Base-by-base conservation (phyloP, 192 early-diverging fungal genomes). In the Coemansia sp. region DNA sequence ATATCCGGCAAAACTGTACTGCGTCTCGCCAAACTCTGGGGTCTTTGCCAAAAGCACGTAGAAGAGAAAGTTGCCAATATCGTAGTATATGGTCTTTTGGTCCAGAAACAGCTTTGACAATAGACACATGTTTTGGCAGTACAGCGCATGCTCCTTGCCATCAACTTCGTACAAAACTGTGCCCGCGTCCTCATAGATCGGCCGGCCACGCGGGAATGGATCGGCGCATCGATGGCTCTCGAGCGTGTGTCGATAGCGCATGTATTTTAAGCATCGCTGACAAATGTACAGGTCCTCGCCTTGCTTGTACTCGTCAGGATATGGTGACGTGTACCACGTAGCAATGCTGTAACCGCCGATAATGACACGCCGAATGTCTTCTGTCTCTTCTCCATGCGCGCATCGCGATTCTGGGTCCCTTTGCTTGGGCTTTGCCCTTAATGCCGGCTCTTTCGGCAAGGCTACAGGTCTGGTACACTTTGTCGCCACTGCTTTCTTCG, bases 31-130 rank as follows among this genome's bases (percentile, higher is more conserved):
- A 9, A 87, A 10, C 4, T 18, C 53, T 15, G 43, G 46, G 1
- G 46, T 57, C 24, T 70, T 74, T 33, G 54, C 60, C 24, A 81
- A 88, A 57, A 98, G 73, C 0, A 97, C 83, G 67, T 95, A 98
- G 65, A 98, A 98, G n/a, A 93, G 65, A 62, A 97, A 98, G 4
- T 89, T 84, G 46, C 93, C 91, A 15, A 95, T 84, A 58, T 98
- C 97, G 67, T 94, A 98, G 57, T 91, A 97, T 10, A 97, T 81
- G 1, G 94, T 95, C 70, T 98, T 98, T 83, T 95, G 91, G 68
- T 98, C 97, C 42, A 98, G 72, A 73, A 97, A 98, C 69, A 95
- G 81, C 68, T 97, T 98, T 35, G 93, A 90, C 54, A 98, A 65
- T 15, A 98, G 77, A 40, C 92, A 95, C 19, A 98, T 71, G 70